Conservation (phyloP, 257 asterid genomes). For the Rhazya stricta region DNA sequence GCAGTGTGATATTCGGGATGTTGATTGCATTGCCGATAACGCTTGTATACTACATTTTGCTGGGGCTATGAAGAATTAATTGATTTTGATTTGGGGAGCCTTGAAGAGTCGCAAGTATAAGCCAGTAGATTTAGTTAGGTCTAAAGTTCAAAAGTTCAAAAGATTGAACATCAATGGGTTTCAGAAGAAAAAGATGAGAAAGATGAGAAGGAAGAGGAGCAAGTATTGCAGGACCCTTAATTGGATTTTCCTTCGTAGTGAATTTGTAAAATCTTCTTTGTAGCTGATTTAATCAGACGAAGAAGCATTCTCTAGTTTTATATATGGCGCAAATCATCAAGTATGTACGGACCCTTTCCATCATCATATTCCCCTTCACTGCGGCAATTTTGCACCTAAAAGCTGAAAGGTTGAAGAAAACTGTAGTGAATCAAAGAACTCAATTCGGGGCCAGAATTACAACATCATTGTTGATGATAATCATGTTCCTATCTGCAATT, state of each 20-base stretch:
- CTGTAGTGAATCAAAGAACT: slow-evolving; percentile 1
- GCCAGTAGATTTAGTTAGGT: slow-evolving; percentile 20
- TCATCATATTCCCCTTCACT: slow-evolving; percentile 9
- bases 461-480: background rate
- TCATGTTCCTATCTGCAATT: background rate
- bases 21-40: slow-evolving; percentile 45
- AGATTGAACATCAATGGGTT: background rate
- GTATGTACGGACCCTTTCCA: too few relatives aligned
- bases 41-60: slow-evolving; percentile 38
- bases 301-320: slow-evolving; percentile 13
- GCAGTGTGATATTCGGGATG: slow-evolving; percentile 52
- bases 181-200: background rate
- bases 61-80: slow-evolving; percentile 37
- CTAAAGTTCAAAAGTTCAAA: background rate
- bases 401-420: background rate
- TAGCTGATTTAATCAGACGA: slow-evolving; percentile 19
- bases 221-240: slow-evolving; percentile 3
- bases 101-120: slow-evolving; percentile 1
- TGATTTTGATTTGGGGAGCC: background rate
- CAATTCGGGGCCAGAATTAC: too few relatives aligned
- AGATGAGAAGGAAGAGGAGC: background rate
- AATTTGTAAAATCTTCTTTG: slow-evolving; percentile 32
- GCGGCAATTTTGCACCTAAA: slow-evolving; percentile 4
- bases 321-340: too few relatives aligned
- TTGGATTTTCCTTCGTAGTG: slow-evolving; percentile 23